Base-by-base conservation (phyloP, 1,284 basidiomycete genomes). In the Marasmius oreades region DNA sequence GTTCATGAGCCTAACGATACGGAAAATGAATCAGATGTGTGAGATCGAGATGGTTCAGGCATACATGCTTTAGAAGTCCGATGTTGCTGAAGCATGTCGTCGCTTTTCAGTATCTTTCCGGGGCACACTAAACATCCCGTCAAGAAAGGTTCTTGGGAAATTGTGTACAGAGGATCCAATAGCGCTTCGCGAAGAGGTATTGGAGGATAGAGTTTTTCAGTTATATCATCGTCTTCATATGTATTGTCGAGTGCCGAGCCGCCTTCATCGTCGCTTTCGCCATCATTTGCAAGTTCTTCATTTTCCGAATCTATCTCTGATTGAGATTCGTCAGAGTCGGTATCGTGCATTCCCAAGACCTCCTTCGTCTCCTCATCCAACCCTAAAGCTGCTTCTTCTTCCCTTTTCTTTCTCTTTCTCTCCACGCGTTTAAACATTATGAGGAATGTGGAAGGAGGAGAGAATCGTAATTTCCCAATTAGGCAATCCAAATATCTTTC, bases 351-450 rank as follows among this genome's bases (percentile, higher is more conserved):
- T 11, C 88, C 90, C n/a, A 89, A 70, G 36, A 84, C 73, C 56
- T 86, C 85, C 65, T 83, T 91, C 74, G 80, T 77, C 47, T 86
- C 85, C 22, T 81, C 82, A 56, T 92, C 84, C 5, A 92, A 65
- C 0, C 87, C 89, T 33, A 86, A 75, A 53, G 83, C 81, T 66
- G 88, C 87, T 59, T 89, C 88, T 62, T 86, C 76, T 66, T 86
- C 78, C 59, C 78, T 79, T 63, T 81, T 86, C 64, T 78, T 78
- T 36, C 80, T 76, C 53, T 87, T 80, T 68, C 85, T 89, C 63
- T 86, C 84, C 8, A 92, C 80, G 59, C 91, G 81, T 73, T 94
- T 93, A 79, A 92, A 95, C 85, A 95, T 92, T 28, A 23, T 24
- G 36, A 5, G n/a, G n/a, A n/a, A 31, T 31, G 10, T 31, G 28